phyloP scores from a whole-genome alignment of 805 yeast genomes.

The Lachancea thermotolerans region DNA sequence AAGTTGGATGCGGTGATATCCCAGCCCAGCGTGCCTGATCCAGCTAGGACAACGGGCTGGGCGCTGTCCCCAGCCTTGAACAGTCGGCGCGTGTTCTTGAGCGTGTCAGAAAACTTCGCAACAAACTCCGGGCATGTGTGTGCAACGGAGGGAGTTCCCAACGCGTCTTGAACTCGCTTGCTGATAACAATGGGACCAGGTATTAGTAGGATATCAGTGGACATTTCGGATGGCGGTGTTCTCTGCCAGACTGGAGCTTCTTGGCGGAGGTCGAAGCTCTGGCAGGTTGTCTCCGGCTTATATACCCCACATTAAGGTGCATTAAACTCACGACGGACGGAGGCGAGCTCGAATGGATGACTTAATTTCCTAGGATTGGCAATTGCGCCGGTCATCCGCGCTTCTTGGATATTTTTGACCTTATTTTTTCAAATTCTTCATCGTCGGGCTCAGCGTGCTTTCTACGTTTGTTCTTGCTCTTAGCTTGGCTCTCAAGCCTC shows the following conservation, averaged over 20 bases:
- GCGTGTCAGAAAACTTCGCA: constrained; percentile 59
- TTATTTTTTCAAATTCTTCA: constrained; percentile 44
- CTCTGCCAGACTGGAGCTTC: no score
- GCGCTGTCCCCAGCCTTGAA: constrained; percentile 54
- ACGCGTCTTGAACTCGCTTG: constrained; percentile 69
- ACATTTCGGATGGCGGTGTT: neutral
- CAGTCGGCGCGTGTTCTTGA: constrained; percentile 61
- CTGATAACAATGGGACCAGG: constrained; percentile 88
- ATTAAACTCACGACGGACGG: neutral
- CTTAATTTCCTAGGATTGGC: no score
- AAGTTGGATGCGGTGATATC: constrained; percentile 80
- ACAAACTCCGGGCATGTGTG: constrained; percentile 86
- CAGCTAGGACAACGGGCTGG: constrained; percentile 77
- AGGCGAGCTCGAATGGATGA: neutral
- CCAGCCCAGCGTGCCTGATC: constrained; percentile 96
- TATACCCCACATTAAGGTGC: neutral
- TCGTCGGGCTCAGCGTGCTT: constrained; percentile 38
- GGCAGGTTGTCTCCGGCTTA: no score
- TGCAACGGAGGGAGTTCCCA: constrained; percentile 79
- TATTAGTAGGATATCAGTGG: constrained; percentile 42
- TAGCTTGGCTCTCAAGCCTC: constrained; percentile 45
- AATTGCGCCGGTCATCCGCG: constrained; percentile 6
- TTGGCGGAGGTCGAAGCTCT: no score
- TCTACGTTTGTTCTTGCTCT: constrained; percentile 24
- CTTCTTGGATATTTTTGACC: constrained; percentile 33